These are phyloP conservation scores for Trypanosoma lewisi DNA, from an alignment of 208 protist genomes.

Conservation along the genomic window DNA sequence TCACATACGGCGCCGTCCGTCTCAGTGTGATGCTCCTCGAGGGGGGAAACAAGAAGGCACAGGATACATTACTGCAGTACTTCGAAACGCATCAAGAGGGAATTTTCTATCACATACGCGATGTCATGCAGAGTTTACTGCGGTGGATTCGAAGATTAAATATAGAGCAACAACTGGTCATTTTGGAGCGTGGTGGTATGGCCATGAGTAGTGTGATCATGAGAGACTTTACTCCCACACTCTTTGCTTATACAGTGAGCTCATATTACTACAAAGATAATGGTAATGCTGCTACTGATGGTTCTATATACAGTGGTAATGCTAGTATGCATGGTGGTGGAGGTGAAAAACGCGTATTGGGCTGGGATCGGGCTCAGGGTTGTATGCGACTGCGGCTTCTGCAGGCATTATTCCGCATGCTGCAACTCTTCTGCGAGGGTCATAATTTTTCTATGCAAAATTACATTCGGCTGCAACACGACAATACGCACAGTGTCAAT, in stretches of 20 bases:
- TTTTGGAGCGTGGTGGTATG: conserved; percentile 47
- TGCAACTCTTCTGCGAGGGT: conserved; percentile 93
- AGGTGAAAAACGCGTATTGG: conserved; percentile 21
- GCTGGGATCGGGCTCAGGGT: conserved; percentile 57
- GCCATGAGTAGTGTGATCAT: conserved; percentile 1
- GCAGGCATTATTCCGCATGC: conserved; percentile 69
- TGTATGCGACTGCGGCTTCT: conserved; percentile 47
- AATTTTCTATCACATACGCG: conserved; percentile 75
- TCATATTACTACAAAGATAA: neutral
- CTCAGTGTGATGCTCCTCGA: conserved; percentile 71
- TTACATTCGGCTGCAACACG: conserved; percentile 83
- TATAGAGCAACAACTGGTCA: conserved; percentile 59
- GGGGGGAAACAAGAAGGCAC: conserved; percentile 68
- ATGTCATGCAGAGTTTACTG: conserved; percentile 45
- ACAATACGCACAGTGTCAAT: conserved; percentile 83
- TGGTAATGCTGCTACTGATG: too few relatives aligned
- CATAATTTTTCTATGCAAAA: conserved; percentile 87
- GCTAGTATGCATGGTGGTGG: neutral
- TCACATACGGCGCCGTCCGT: conserved; percentile 59
- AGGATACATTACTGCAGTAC: conserved; percentile 55
- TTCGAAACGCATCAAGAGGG: conserved; percentile 63
- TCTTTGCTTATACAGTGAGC: conserved; percentile 7
- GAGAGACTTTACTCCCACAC: conserved; percentile 2
- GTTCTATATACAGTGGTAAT: too few relatives aligned
- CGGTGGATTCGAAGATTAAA: conserved; percentile 52